phyloP scores from a whole-genome alignment of 345 rosid species.

The Euphorbia tirucalli region DNA sequence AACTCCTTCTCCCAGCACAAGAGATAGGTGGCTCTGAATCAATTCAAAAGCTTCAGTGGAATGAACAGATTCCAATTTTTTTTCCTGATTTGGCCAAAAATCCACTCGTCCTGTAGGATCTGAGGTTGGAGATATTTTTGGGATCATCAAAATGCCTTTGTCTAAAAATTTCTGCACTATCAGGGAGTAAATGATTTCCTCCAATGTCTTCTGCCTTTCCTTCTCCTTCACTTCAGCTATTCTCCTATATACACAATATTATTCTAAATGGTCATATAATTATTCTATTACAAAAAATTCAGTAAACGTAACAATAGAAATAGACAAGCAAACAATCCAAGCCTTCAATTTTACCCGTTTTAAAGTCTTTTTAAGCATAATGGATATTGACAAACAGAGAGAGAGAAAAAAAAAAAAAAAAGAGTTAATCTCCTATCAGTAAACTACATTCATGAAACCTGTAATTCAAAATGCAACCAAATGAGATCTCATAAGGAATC shows the following conservation, averaged over 20 bases:
- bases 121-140: slow-evolving; percentile 56
- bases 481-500: background rate
- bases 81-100: slow-evolving; percentile 94
- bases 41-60: slow-evolving; percentile 91
- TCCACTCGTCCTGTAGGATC: slow-evolving; percentile 80
- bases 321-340: background rate
- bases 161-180: slow-evolving; percentile 73
- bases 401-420: no score
- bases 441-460: background rate
- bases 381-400: background rate
- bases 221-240: slow-evolving; percentile 84
- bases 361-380: background rate
- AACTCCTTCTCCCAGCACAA: slow-evolving; percentile 65
- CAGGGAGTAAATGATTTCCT: slow-evolving; percentile 83
- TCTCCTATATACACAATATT: slow-evolving; percentile 50
- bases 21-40: slow-evolving; percentile 83
- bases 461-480: background rate
- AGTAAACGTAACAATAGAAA: background rate
- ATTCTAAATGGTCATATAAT: background rate
- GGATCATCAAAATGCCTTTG: slow-evolving; percentile 66
- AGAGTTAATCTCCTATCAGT: background rate
- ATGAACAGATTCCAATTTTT: slow-evolving; percentile 77
- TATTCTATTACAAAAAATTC: background rate
- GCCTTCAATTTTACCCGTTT: background rate
- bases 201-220: slow-evolving; percentile 58